Percentiles rank a stretch among this genome's conserved stretches.
Conservation (phyloP, 1,284 basidiomycete species). For the Athelia psychrophila region DNA sequence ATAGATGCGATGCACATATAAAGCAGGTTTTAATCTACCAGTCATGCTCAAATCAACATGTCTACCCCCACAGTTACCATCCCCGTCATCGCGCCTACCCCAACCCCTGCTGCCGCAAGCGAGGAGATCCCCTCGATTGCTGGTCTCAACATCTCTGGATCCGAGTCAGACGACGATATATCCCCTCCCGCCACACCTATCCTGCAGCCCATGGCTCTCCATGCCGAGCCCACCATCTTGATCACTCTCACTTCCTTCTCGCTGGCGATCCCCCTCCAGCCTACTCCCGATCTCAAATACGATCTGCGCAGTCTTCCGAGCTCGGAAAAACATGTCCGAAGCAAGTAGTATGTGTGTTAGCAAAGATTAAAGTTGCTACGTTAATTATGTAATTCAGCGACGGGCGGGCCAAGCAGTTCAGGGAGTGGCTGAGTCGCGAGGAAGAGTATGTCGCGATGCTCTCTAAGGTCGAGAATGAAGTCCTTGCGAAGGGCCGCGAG, state of each 20-base stretch:
- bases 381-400: too few species aligned
- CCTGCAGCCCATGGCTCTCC: background rate
- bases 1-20: too few species aligned
- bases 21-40: too few species aligned
- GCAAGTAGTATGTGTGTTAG: too few species aligned
- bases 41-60: too few species aligned
- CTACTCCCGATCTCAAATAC: background rate
- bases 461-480: background rate
- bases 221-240: background rate
- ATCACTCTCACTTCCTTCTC: background rate
- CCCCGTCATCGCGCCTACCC: too few species aligned
- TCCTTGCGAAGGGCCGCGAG: background rate
- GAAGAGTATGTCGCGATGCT: background rate
- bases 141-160: too few species aligned
- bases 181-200: conserved; percentile 1
- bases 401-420: background rate
- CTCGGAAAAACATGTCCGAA: background rate
- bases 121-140: too few species aligned
- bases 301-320: background rate
- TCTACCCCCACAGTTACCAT: too few species aligned
- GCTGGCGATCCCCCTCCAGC: background rate
- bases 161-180: background rate
- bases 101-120: too few species aligned
- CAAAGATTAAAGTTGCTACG: too few species aligned
- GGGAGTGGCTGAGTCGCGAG: background rate